Conservation (phyloP, 2,329 filamentous ascomycete species). For the Aspergillus fructus region DNA sequence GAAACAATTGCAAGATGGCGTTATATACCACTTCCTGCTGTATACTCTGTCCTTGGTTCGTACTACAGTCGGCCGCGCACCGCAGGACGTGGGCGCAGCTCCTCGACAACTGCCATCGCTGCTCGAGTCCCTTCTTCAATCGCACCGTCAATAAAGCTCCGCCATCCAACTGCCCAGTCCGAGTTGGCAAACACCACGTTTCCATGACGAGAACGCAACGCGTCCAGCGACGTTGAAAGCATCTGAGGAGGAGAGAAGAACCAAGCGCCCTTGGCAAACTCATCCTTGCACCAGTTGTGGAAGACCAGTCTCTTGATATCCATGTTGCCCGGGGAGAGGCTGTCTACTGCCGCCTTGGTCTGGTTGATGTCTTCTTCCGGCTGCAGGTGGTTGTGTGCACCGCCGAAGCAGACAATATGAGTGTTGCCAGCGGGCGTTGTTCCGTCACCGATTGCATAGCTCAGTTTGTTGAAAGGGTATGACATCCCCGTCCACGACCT, state of each 20-base stretch:
- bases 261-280: slow-evolving; percentile 49
- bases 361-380: too few species aligned
- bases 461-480: slow-evolving; percentile 45
- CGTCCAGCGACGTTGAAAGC: slow-evolving; percentile 39
- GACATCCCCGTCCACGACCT: slow-evolving; percentile 46
- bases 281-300: slow-evolving; percentile 51
- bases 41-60: too few species aligned
- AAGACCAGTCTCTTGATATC: slow-evolving; percentile 33
- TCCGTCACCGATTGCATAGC: slow-evolving; percentile 48
- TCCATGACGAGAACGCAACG: slow-evolving; percentile 30
- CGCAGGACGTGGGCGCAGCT: neutral
- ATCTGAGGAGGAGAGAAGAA: slow-evolving; percentile 43
- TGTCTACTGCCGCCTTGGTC: too few species aligned
- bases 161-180: slow-evolving; percentile 52
- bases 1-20: too few species aligned
- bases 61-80: too few species aligned
- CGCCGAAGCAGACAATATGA: slow-evolving; percentile 50
- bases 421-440: slow-evolving; percentile 48
- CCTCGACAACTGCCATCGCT: neutral
- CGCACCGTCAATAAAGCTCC: slow-evolving; percentile 53
- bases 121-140: slow-evolving; percentile 45
- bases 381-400: slow-evolving; percentile 44
- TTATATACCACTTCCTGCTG: too few species aligned
- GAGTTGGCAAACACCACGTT: slow-evolving; percentile 50
- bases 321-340: slow-evolving; percentile 10